Conservation (phyloP, 768 basidiomycete species). For the Trametes villosa region DNA sequence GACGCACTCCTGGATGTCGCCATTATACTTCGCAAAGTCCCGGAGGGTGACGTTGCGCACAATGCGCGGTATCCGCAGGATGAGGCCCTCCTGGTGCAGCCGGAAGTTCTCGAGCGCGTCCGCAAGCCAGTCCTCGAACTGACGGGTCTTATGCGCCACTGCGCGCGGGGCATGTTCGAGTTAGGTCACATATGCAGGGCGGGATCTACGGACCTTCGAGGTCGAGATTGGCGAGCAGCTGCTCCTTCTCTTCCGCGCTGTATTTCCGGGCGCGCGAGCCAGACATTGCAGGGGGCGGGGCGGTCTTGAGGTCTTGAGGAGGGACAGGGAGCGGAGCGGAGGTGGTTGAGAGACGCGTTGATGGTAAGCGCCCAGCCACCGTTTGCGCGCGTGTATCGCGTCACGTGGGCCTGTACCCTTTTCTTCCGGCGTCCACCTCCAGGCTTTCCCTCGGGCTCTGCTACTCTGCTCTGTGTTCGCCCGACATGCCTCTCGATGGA, state of each 20-base stretch:
- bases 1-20: slow-evolving; percentile 72
- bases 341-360: slow-evolving; percentile 15
- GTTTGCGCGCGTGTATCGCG: slow-evolving; percentile 3
- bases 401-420: slow-evolving; percentile 20
- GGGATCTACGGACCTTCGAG: slow-evolving; percentile 62
- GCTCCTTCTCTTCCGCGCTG: slow-evolving; percentile 72
- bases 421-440: slow-evolving; percentile 7
- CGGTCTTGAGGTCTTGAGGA: no score
- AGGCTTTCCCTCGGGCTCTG: background rate
- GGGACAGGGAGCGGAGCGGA: background rate
- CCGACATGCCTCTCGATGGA: slow-evolving; percentile 68
- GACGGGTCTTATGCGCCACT: slow-evolving; percentile 77
- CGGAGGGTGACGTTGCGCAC: slow-evolving; percentile 74
- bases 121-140: slow-evolving; percentile 75
- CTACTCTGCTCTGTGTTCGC: background rate
- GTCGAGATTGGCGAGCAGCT: slow-evolving; percentile 76
- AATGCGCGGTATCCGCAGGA: slow-evolving; percentile 74
- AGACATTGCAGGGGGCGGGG: slow-evolving; percentile 1
- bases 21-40: slow-evolving; percentile 81
- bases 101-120: slow-evolving; percentile 76
- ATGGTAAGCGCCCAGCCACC: slow-evolving; percentile 3
- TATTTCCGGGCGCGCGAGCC: slow-evolving; percentile 39
- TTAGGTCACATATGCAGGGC: background rate
- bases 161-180: slow-evolving; percentile 10
- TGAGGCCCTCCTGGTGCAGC: slow-evolving; percentile 74